phyloP scores from a whole-genome alignment of 1,284 basidiomycete genomes.

The Pseudozyma hubeiensis region DNA sequence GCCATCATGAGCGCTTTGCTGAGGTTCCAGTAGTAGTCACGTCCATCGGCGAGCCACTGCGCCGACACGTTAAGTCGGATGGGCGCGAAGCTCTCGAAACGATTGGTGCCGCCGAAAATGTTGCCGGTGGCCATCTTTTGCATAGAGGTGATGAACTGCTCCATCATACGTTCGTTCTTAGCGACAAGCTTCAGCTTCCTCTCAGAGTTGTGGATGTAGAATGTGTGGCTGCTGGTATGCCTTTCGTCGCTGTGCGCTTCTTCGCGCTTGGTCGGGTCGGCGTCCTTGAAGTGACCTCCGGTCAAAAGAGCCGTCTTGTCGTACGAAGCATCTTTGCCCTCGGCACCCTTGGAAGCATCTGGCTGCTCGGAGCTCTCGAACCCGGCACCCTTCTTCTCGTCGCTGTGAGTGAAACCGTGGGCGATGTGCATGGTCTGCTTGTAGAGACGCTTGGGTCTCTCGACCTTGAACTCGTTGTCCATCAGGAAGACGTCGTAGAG shows the following conservation, averaged over 20 bases:
- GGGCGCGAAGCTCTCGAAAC: conserved; percentile 86
- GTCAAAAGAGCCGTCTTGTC: conserved; percentile 61
- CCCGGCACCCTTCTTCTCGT: conserved; percentile 27
- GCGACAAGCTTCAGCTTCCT: conserved; percentile 87
- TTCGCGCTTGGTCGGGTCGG: conserved; percentile 36
- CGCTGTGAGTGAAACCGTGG: conserved; percentile 48
- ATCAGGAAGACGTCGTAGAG: conserved; percentile 95
- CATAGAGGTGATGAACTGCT: conserved; percentile 94
- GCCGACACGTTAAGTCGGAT: conserved; percentile 91
- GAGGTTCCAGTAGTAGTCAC: conserved; percentile 75
- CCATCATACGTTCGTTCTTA: conserved; percentile 92
- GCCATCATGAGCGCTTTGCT: conserved; percentile 91
- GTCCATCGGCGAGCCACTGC: conserved; percentile 99
- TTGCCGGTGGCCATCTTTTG: conserved; percentile 83
- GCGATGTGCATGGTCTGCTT: conserved; percentile 66
- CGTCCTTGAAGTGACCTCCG: conserved; percentile 58
- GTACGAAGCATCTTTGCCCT: conserved; percentile 37
- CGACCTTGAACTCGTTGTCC: conserved; percentile 88
- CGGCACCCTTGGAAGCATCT: conserved; percentile 9
- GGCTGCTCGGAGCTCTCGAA: conserved; percentile 48
- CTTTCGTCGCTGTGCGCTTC: conserved; percentile 42
- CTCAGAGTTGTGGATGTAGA: conserved; percentile 92
- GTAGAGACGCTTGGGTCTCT: conserved; percentile 71
- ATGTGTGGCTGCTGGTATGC: conserved; percentile 79
- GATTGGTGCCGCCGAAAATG: conserved; percentile 82